Evolutionary conservation across 2,329 filamentous ascomycete species (phyloP).

Genomic region (Aspergillus sp.): DNA sequence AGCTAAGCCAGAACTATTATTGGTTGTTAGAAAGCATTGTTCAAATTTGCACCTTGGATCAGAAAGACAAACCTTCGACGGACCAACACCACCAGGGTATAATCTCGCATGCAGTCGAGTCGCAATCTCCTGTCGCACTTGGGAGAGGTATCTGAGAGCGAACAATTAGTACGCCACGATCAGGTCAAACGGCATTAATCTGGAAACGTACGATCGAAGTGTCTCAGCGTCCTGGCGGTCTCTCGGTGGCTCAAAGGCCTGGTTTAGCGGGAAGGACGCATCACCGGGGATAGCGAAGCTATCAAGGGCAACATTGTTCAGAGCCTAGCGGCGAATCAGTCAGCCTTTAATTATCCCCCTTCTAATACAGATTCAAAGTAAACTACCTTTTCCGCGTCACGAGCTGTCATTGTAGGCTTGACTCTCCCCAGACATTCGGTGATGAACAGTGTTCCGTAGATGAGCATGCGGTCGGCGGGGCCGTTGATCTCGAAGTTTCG

Average conservation of each 20-base stretch:
- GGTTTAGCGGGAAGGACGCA: conserved; percentile 88
- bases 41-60: not conserved
- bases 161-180: not conserved
- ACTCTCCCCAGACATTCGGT: conserved; percentile 89
- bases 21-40: conserved; percentile 21
- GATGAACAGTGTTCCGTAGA: conserved; percentile 95
- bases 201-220: conserved; percentile 70
- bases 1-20: conserved; percentile 97
- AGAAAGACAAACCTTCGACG: conserved; percentile 55
- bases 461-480: conserved; percentile 86
- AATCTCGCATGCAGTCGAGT: conserved; percentile 78
- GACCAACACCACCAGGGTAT: conserved; percentile 73
- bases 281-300: conserved; percentile 95
- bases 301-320: conserved; percentile 88
- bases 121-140: conserved; percentile 91
- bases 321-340: conserved; percentile 62
- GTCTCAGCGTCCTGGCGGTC: conserved; percentile 88
- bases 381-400: conserved; percentile 64
- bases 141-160: conserved; percentile 61
- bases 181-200: not conserved
- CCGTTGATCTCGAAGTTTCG: conserved; percentile 99
- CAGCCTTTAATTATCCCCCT: not conserved
- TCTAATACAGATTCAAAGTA: not conserved
- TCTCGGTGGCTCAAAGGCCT: conserved; percentile 88
- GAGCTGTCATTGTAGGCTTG: conserved; percentile 66